phyloP scores from a whole-genome alignment of 2,329 filamentous ascomycete genomes.

The Xylariaceae sp. region DNA sequence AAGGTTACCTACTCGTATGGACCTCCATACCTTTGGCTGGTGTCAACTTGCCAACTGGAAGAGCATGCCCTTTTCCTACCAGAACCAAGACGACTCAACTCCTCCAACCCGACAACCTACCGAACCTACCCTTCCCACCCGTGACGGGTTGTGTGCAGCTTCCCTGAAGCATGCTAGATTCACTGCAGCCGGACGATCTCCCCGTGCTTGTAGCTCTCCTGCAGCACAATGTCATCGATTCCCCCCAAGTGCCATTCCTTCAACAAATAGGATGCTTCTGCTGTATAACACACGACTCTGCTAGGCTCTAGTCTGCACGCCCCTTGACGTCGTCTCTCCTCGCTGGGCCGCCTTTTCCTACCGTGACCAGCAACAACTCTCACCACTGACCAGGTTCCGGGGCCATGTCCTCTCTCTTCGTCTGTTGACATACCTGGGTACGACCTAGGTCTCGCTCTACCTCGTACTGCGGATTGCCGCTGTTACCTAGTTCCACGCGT shows the following conservation, averaged over 20 bases:
- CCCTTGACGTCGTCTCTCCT: neutral
- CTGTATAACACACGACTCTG: neutral
- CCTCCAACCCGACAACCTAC: neutral
- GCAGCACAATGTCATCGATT: neutral
- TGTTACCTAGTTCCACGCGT: constrained; percentile 8
- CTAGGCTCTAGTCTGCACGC: neutral
- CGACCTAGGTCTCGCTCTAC: too few species aligned
- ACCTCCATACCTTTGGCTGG: too few species aligned
- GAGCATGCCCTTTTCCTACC: too few species aligned
- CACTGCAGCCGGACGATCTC: neutral
- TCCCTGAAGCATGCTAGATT: neutral
- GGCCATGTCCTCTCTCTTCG: constrained; percentile 6
- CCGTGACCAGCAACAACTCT: neutral
- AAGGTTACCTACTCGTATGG: too few species aligned
- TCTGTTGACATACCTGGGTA: neutral
- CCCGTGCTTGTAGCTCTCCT: neutral
- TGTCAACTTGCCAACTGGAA: too few species aligned
- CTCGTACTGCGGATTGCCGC: neutral
- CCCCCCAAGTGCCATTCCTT: neutral
- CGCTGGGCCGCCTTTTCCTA: neutral
- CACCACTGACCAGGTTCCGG: neutral
- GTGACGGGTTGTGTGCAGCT: neutral
- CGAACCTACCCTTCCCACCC: neutral
- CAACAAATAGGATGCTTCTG: neutral
- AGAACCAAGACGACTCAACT: too few species aligned